Percentiles rank a stretch among this genome's conserved stretches.
Evolutionary conservation across 2,329 filamentous ascomycete genomes (phyloP).

Genomic region (Myriosclerotinia scirpicola): DNA sequence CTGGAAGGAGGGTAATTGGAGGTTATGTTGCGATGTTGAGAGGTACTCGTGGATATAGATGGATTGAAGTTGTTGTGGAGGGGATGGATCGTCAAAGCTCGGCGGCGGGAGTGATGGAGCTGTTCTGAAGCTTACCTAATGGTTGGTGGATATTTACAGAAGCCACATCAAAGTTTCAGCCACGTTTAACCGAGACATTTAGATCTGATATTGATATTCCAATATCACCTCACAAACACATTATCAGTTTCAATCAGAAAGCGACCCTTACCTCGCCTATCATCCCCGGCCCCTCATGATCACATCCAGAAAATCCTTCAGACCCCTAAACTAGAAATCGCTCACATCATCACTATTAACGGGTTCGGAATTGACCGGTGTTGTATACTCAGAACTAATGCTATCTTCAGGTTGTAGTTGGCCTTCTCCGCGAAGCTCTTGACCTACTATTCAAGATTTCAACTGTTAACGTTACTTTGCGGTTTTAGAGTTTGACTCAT

Average conservation of each 20-base stretch:
- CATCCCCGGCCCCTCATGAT: not conserved
- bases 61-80: not conserved
- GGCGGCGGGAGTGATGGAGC: not conserved
- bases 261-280: slow-evolving; percentile 2
- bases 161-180: slow-evolving; percentile 5
- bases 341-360: not conserved
- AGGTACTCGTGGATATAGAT: not conserved
- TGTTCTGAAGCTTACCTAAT: not conserved
- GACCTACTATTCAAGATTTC: not conserved
- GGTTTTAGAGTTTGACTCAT: too few relatives aligned
- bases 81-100: slow-evolving; percentile 2
- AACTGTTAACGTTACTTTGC: not conserved
- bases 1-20: not conserved
- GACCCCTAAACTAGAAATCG: not conserved
- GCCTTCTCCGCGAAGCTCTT: not conserved
- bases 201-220: not conserved
- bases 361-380: not conserved
- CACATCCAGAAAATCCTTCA: slow-evolving; percentile 6
- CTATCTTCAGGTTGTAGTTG: not conserved
- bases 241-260: too few relatives aligned
- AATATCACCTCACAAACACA: not conserved
- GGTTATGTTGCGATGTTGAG: not conserved
- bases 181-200: slow-evolving; percentile 1
- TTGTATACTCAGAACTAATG: not conserved
- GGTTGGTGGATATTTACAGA: not conserved